These are phyloP conservation scores for Phytophthora tubulina DNA, from an alignment of 352 stramenopile species.

Conservation along the genomic window DNA sequence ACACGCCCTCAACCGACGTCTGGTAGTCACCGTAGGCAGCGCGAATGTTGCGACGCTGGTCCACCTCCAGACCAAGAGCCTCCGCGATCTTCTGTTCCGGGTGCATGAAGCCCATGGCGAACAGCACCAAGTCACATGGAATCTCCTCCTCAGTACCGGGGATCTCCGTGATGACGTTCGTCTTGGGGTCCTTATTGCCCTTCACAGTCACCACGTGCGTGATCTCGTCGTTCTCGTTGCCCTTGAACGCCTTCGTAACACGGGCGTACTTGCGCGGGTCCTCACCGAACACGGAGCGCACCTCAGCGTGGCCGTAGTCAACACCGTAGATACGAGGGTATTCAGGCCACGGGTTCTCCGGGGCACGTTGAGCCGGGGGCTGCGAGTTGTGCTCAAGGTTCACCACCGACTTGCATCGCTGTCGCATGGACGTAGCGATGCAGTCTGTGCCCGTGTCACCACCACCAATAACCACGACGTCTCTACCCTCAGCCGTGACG, in stretches of 20 bases:
- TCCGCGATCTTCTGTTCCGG: slow-evolving; percentile 94
- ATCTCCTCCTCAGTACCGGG: slow-evolving; percentile 94
- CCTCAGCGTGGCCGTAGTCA: slow-evolving; percentile 98
- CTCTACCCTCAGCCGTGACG: slow-evolving; percentile 97
- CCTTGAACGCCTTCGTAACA: slow-evolving; percentile 83
- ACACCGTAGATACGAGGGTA: slow-evolving; percentile 97
- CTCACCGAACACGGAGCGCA: slow-evolving; percentile 91
- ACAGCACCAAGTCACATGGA: slow-evolving; percentile 94
- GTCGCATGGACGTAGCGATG: slow-evolving; percentile 98
- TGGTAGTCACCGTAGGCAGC: slow-evolving; percentile 95
- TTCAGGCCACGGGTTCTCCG: slow-evolving; percentile 97
- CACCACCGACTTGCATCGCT: slow-evolving; percentile 96
- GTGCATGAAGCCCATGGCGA: slow-evolving; percentile 98
- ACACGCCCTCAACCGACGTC: slow-evolving; percentile 96
- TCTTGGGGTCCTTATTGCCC: slow-evolving; percentile 67
- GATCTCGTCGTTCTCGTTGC: slow-evolving; percentile 78
- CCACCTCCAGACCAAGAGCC: slow-evolving; percentile 91
- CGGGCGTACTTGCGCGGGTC: slow-evolving; percentile 89
- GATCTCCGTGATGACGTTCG: slow-evolving; percentile 76
- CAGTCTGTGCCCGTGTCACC: slow-evolving; percentile 98
- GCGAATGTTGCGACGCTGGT: slow-evolving; percentile 95
- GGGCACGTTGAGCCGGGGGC: slow-evolving; percentile 91
- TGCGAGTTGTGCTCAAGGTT: slow-evolving; percentile 97
- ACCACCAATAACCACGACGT: slow-evolving; percentile 98
- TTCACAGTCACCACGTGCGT: slow-evolving; percentile 79